These are phyloP conservation scores for Rhododendron simsii DNA, from an alignment of 148 eudicot genomes.

Conservation along the genomic window DNA sequence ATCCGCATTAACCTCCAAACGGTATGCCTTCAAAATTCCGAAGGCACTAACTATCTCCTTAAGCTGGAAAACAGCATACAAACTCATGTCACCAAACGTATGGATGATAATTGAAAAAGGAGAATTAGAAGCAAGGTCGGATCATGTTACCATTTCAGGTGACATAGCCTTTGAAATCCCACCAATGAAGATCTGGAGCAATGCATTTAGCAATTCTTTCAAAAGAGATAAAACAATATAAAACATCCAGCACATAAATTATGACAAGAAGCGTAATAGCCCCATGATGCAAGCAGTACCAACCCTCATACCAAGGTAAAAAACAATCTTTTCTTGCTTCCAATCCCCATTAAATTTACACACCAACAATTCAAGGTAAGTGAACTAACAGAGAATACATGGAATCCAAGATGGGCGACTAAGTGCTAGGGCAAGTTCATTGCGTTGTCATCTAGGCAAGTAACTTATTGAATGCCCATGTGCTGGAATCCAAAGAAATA, in stretches of 20 bases:
- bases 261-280: background rate
- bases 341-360: background rate
- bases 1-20: constrained; percentile 39
- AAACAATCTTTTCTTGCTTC: background rate
- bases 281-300: background rate
- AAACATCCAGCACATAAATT: background rate
- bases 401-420: background rate
- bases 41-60: constrained; percentile 68
- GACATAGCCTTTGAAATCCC: constrained; percentile 72
- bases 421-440: background rate
- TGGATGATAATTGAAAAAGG: constrained; percentile 6
- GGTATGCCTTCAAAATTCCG: constrained; percentile 79
- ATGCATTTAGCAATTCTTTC: constrained; percentile 10
- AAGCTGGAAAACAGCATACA: constrained; percentile 41
- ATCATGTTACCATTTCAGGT: constrained; percentile 69
- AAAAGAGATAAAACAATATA: background rate
- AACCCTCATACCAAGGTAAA: background rate
- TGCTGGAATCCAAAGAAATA: background rate
- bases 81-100: background rate
- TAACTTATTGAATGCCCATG: background rate
- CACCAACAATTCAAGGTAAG: background rate
- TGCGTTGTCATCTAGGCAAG: background rate
- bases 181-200: constrained; percentile 81
- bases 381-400: background rate
- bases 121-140: background rate